Conservation (phyloP, 129 eudicot genomes). For the Lactuca sativa region DNA sequence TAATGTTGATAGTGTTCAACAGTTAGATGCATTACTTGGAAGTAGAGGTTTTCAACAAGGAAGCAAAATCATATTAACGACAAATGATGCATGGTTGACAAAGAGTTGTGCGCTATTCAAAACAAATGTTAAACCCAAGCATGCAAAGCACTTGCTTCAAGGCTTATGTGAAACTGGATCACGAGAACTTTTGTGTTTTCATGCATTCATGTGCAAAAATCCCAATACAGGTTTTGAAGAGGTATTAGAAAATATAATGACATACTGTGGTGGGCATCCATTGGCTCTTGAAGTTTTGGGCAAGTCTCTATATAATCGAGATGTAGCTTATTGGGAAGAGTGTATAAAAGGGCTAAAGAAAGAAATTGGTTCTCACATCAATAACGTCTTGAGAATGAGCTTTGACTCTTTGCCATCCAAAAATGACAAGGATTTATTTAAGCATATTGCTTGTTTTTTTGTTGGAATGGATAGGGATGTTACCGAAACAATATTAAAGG, state of each 20-base stretch:
- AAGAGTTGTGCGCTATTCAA: slow-evolving; percentile 3
- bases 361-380: too few relatives aligned
- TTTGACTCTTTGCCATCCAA: too few relatives aligned
- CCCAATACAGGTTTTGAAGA: slow-evolving; percentile 17
- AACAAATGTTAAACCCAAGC: not conserved
- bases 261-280: slow-evolving; percentile 32
- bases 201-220: slow-evolving; percentile 12
- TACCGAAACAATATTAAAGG: too few relatives aligned
- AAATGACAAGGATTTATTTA: not conserved
- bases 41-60: slow-evolving; percentile 25
- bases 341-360: too few relatives aligned
- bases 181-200: slow-evolving; percentile 28
- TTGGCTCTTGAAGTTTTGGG: slow-evolving; percentile 35
- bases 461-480: too few relatives aligned
- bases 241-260: not conserved
- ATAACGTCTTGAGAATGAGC: too few relatives aligned
- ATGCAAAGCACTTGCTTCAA: not conserved
- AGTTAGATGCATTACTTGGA: slow-evolving; percentile 30
- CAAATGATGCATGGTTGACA: slow-evolving; percentile 11
- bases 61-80: too few relatives aligned
- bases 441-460: too few relatives aligned
- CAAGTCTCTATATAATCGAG: not conserved
- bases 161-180: slow-evolving; percentile 14
- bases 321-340: too few relatives aligned
- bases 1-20: slow-evolving; percentile 20